Evolutionary conservation across 2,329 filamentous ascomycete species (phyloP), one percentile per base, ranked within the genome.

Genomic region (Metarhizium album): DNA sequence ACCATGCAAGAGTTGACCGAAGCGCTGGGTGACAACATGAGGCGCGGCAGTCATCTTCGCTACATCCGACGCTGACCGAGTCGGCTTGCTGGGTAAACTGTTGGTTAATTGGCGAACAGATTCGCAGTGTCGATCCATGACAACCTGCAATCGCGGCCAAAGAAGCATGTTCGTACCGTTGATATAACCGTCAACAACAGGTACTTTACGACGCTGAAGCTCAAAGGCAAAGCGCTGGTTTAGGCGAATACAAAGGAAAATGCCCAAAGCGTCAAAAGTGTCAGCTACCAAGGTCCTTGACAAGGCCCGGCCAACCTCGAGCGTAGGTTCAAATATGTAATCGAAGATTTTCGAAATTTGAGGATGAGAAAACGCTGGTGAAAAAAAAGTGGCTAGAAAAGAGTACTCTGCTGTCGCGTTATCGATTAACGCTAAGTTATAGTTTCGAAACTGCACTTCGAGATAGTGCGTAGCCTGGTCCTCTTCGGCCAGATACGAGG

Each of bases 191-290:
- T 98, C 93, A 2, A 88, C 83, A 4, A 89, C 84, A 0, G 93
- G 93, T 1, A 97, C 82, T 63, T 94, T 91, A 50, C 91, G 83
- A 11, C 91, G 80, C 67, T 98, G 93, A 33, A 97, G 76, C 67
- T 95, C 88, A 64, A 98, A 98, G 16, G 93, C 90, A 53, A 91
- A 84, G 58, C 93, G 88, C 63, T 97, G 93, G 59, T 95, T 98
- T 16, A 98, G 70, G 5, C 93, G 83, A 31, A 98, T 90, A 62
- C 88, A 93, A n/a, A 97, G 76, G 7, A 98, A 74, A 9, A 96
- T 74, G 3, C 93, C 93, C 0, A 98, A 73, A 2, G 86, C 87
- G 66, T 98, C 93, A 49, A 84, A 86, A 0, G 86, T 87, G 35
- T 84, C 80, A 42, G 86, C 78, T 2, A 89, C 79, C 2, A 98